Evolutionary conservation across 352 stramenopile species (phyloP).

Genomic region (Globisporangium yorkense): DNA sequence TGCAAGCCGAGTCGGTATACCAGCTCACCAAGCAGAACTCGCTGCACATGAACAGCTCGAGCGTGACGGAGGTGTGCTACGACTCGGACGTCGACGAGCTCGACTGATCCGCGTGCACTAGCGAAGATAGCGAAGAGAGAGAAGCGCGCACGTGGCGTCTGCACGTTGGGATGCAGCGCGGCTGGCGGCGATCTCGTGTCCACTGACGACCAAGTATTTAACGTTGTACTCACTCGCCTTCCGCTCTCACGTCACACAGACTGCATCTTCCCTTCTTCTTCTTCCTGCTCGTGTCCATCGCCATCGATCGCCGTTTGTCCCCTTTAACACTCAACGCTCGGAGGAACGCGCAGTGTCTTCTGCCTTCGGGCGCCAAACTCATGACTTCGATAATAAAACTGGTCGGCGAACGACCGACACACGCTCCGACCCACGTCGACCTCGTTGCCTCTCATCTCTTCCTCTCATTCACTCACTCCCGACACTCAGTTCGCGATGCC

Average conservation of each 20-base stretch:
- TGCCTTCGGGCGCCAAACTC: not conserved
- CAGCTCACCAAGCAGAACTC: conserved; percentile 46
- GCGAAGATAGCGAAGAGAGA: no score
- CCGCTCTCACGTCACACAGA: not conserved
- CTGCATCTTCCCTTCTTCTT: not conserved
- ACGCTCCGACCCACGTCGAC: not conserved
- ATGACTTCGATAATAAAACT: not conserved
- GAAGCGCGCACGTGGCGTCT: no score
- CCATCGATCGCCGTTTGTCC: no score
- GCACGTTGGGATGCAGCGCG: no score
- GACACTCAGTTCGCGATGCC: conserved; percentile 2
- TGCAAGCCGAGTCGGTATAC: conserved; percentile 54
- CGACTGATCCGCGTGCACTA: not conserved
- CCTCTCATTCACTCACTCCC: not conserved
- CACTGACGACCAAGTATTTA: not conserved
- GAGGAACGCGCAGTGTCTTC: not conserved
- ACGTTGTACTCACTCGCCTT: no score
- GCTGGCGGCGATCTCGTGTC: no score
- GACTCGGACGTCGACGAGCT: conserved; percentile 2
- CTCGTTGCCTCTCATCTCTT: no score
- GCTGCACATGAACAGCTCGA: conserved; percentile 17
- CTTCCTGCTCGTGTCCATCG: not conserved
- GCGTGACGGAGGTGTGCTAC: conserved; percentile 10
- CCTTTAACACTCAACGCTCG: not conserved
- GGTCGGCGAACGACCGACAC: not conserved